Evolutionary conservation across 805 yeast genomes (phyloP).

Genomic region (Starmerella geochares): DNA sequence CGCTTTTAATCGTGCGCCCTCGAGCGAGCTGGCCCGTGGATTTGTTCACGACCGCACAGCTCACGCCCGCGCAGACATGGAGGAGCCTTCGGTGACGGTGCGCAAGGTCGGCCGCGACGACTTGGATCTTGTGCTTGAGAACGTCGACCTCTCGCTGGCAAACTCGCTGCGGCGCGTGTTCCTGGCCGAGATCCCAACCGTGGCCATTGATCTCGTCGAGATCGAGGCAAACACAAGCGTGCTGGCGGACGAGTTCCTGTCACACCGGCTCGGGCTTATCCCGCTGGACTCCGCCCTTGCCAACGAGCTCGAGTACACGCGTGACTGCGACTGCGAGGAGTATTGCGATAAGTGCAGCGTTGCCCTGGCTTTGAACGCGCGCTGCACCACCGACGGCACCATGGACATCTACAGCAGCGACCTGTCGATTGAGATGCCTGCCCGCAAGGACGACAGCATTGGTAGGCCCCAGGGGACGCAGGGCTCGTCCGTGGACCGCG

Average conservation of each 20-base stretch:
- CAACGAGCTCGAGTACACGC: conserved; percentile 71
- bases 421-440: conserved; percentile 39
- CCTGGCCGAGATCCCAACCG: conserved; percentile 92
- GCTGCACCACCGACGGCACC: conserved; percentile 76
- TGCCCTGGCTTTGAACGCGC: conserved; percentile 72
- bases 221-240: conserved; percentile 88
- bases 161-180: conserved; percentile 85
- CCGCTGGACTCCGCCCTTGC: conserved; percentile 81
- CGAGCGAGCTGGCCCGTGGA: too few relatives aligned
- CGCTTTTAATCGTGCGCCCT: not conserved
- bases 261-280: conserved; percentile 86
- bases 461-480: conserved; percentile 72
- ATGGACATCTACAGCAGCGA: conserved; percentile 87
- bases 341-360: conserved; percentile 95
- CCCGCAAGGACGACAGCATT: conserved; percentile 37
- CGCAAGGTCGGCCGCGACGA: conserved; percentile 75
- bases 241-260: conserved; percentile 89
- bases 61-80: conserved; percentile 11
- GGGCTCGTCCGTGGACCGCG: conserved; percentile 31
- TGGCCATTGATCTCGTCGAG: conserved; percentile 95
- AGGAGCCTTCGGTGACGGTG: conserved; percentile 68
- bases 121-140: conserved; percentile 79
- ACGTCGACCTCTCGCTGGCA: conserved; percentile 82
- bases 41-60: not conserved
- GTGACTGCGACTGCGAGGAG: conserved; percentile 97